A percentile compares a stretch with the other conserved stretches of the same genome.
Conservation (phyloP, 345 rosid genomes). For the Populus euphratica region DNA sequence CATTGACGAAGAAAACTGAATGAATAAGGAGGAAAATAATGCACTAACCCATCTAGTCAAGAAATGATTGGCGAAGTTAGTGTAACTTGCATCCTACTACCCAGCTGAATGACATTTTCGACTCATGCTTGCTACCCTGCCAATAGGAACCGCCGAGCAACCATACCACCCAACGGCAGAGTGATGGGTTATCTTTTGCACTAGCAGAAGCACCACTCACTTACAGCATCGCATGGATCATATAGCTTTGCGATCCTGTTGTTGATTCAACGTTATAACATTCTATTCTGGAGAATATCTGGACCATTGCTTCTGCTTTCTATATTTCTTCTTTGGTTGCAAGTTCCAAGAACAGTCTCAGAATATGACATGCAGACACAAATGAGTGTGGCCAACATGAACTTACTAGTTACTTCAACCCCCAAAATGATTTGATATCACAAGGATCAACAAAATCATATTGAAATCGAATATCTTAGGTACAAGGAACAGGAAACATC, state of each 20-base stretch:
- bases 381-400: neutral
- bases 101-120: neutral
- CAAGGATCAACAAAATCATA: constrained; percentile 12
- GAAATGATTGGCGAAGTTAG: neutral
- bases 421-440: neutral
- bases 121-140: neutral
- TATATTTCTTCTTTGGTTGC: neutral
- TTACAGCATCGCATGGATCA: neutral
- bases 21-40: neutral
- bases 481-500: constrained; percentile 20
- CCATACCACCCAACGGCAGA: neutral
- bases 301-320: neutral
- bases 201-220: neutral
- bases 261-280: neutral
- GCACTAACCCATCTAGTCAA: neutral
- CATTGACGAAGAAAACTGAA: neutral
- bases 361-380: neutral
- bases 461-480: constrained; percentile 6
- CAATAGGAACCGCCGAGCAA: neutral
- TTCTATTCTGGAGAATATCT: neutral
- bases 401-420: neutral
- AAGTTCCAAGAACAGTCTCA: neutral
- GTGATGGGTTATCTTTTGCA: neutral
- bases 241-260: neutral
- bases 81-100: neutral